Percentiles rank a stretch among this genome's conserved stretches.
phyloP scores from a whole-genome alignment of 257 asterid genomes.

The Gentiana straminea region DNA sequence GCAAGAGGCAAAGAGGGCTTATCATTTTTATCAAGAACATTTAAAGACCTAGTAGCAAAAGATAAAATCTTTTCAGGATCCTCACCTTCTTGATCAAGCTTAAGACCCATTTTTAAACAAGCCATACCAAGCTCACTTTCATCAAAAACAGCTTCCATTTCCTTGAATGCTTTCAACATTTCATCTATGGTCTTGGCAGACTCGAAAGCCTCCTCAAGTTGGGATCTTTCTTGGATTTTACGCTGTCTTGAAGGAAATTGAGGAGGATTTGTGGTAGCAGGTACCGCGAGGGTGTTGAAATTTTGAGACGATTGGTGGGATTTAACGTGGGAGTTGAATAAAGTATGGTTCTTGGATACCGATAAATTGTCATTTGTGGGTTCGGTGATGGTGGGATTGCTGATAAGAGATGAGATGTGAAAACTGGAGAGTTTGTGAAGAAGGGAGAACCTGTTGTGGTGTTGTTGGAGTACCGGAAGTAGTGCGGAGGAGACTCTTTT shows the following conservation, averaged over 20 bases:
- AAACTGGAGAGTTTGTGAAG: slow-evolving; percentile 18
- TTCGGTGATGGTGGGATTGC: slow-evolving; percentile 9
- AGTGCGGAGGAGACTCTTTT: slow-evolving; percentile 51
- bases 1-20: slow-evolving; percentile 57
- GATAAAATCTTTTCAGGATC: slow-evolving; percentile 55
- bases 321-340: slow-evolving; percentile 21
- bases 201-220: slow-evolving; percentile 80
- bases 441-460: slow-evolving; percentile 19
- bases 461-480: slow-evolving; percentile 27
- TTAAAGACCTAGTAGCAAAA: slow-evolving; percentile 61
- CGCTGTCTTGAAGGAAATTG: slow-evolving; percentile 60
- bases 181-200: slow-evolving; percentile 63
- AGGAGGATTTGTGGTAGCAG: slow-evolving; percentile 19
- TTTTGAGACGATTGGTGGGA: slow-evolving; percentile 17
- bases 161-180: slow-evolving; percentile 59
- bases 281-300: slow-evolving; percentile 38
- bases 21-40: slow-evolving; percentile 40
- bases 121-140: slow-evolving; percentile 75
- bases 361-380: slow-evolving; percentile 13
- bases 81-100: slow-evolving; percentile 69
- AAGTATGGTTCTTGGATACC: slow-evolving; percentile 23
- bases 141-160: slow-evolving; percentile 54
- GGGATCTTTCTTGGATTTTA: slow-evolving; percentile 48
- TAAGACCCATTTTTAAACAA: slow-evolving; percentile 71
- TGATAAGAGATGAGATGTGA: slow-evolving; percentile 4